A percentile compares a stretch with the other conserved stretches of the same genome.
Conservation (phyloP, 768 basidiomycete genomes). For the Auricularia heimuer region DNA sequence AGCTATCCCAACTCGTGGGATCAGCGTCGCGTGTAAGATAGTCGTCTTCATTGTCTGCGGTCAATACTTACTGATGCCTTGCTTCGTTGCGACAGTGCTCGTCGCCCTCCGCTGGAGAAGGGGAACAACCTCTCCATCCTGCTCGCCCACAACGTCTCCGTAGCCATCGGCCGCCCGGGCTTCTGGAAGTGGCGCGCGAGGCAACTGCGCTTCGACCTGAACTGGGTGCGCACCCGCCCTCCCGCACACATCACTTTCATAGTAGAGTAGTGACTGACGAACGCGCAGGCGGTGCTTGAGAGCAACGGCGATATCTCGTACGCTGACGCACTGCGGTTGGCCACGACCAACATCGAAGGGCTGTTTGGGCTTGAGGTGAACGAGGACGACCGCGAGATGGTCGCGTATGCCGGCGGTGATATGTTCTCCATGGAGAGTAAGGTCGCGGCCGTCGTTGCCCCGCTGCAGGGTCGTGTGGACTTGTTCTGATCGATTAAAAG, state of each 20-base stretch:
- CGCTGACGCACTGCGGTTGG: conserved; percentile 40
- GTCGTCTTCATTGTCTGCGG: neutral
- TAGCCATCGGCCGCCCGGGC: conserved; percentile 24
- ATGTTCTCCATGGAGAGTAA: conserved; percentile 37
- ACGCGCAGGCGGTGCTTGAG: conserved; percentile 29
- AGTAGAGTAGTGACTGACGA: neutral
- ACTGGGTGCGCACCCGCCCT: conserved; percentile 49
- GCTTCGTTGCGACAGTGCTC: conserved; percentile 27
- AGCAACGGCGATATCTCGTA: conserved; percentile 30
- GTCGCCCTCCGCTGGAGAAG: conserved; percentile 24
- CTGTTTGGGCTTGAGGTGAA: conserved; percentile 32
- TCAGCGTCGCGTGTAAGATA: conserved; percentile 45
- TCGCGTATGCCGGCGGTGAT: conserved; percentile 47
- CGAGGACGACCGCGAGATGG: conserved; percentile 32
- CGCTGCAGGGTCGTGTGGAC: conserved; percentile 39
- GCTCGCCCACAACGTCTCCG: conserved; percentile 20
- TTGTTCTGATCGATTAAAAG: conserved; percentile 22
- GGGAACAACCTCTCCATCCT: conserved; percentile 23
- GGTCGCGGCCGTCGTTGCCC: conserved; percentile 46
- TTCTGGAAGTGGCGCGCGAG: conserved; percentile 54
- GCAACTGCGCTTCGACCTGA: conserved; percentile 69
- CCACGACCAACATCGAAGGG: conserved; percentile 43
- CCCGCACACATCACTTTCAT: neutral
- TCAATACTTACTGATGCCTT: neutral
- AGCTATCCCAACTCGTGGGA: conserved; percentile 71